Conservation (phyloP, 176 grass and related monocot species). For the Cymbopogon citratus region DNA sequence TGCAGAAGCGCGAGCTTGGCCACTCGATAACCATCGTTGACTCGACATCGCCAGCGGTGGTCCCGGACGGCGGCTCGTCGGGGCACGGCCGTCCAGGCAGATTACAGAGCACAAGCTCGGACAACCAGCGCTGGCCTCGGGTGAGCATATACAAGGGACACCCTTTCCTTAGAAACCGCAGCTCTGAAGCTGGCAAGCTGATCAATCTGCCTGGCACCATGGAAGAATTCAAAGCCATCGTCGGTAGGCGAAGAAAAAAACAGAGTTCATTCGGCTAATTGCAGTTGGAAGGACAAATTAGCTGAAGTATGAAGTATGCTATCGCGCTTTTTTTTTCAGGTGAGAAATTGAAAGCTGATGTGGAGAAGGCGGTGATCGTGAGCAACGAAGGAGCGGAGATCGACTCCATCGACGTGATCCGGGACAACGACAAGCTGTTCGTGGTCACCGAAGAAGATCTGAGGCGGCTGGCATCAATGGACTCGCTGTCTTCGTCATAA, state of each 20-base stretch:
- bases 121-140: conserved; percentile 27
- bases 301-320: neutral
- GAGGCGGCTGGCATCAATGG: conserved; percentile 14
- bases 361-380: conserved; percentile 33
- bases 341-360: conserved; percentile 51
- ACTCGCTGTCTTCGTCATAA: neutral
- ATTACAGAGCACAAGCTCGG: neutral
- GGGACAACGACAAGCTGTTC: conserved; percentile 87
- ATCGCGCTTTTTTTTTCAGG: conserved; percentile 11
- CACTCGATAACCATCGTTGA: conserved; percentile 49
- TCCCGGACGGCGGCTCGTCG: conserved; percentile 1
- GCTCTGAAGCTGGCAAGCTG: conserved; percentile 66
- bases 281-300: neutral
- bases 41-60: neutral
- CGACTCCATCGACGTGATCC: conserved; percentile 67
- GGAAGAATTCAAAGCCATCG: conserved; percentile 53
- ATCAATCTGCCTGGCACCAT: conserved; percentile 68
- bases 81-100: neutral
- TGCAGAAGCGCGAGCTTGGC: conserved; percentile 43
- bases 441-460: conserved; percentile 38
- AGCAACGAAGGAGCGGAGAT: conserved; percentile 70
- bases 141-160: conserved; percentile 81
- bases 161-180: conserved; percentile 49
- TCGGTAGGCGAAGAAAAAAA: conserved; percentile 29
- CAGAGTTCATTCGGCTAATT: neutral